Evolutionary conservation across 352 stramenopile species (phyloP), one percentile per base, ranked within the genome.

Genomic region (Globisporangium camurandrum): DNA sequence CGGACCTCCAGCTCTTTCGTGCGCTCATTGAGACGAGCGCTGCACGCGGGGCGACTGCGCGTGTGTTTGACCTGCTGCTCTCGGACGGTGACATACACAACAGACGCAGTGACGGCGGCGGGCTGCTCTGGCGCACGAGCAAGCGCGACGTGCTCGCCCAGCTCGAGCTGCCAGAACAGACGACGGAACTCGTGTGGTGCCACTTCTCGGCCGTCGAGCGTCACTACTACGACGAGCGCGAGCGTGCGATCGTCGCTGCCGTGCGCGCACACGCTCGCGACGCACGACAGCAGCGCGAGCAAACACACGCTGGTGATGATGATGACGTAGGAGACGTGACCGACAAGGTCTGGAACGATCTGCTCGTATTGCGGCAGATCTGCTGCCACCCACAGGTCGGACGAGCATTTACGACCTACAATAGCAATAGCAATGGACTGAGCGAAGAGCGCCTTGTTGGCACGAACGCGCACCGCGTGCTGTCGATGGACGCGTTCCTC

Each of bases 361-460:
- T 97, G 9, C 66, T 97, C 19, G 57, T 79, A 31, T 64, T 98
- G 30, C 78, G 89, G 14, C 88, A 96, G 56, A 77, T 95, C 4
- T 98, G 91, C 53, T 97, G 88, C 40, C 91, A 98, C 64, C 91
- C 89, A 7, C 87, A 97, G 60, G 75, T 97, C 16, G 80, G 81
- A 8, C 69, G 67, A 16, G 43, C 74, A 6, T 50, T 45, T 4
- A 50, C 52, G 4, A 51, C 55, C 19, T 48, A 52, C 45, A 53
- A 44, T 10, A 26, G 30, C 30, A 12, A 51, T 8, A 42, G 51
- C 2, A 33, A 11, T 1, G 42, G 22, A 12, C 49, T 14, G 7
- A 40, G n/a, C 17, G 63, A 17, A 27, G 23, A 43, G 36, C 36
- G 23, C 14, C 33, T 36, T 28, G 36, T n/a, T 0, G 19, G 20